phyloP scores from a whole-genome alignment of 2,329 filamentous ascomycete genomes.

The Stagonosporopsis tanaceti region DNA sequence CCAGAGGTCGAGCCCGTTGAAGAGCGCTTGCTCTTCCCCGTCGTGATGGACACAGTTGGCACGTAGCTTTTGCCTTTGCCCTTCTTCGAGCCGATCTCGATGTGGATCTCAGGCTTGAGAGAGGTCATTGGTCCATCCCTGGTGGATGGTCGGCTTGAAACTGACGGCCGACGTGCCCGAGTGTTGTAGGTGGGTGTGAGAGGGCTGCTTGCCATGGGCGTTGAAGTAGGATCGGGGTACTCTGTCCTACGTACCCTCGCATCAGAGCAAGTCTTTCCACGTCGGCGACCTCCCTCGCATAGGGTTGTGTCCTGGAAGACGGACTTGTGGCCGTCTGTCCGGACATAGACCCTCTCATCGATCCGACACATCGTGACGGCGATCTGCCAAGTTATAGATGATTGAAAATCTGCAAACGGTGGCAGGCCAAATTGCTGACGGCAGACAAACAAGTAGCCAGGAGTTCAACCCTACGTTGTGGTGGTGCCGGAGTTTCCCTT shows the following conservation, averaged over 20 bases:
- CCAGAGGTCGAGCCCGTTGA: slow-evolving; percentile 27
- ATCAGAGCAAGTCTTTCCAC: slow-evolving; percentile 35
- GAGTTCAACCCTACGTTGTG: not conserved
- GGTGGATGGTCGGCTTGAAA: slow-evolving; percentile 36
- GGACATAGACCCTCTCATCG: slow-evolving; percentile 41
- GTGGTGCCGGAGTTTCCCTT: not conserved
- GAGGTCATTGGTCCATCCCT: slow-evolving; percentile 29
- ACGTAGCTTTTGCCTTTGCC: slow-evolving; percentile 36
- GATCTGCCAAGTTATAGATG: not conserved
- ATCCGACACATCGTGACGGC: slow-evolving; percentile 42
- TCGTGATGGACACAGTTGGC: slow-evolving; percentile 26
- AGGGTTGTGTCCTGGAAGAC: slow-evolving; percentile 34
- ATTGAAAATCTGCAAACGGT: not conserved
- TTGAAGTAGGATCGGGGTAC: slow-evolving; percentile 42
- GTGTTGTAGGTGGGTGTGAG: slow-evolving; percentile 41
- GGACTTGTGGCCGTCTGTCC: slow-evolving; percentile 33
- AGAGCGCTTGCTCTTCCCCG: slow-evolving; percentile 34
- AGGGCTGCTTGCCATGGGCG: slow-evolving; percentile 41
- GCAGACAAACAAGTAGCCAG: not conserved
- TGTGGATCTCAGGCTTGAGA: slow-evolving; percentile 40
- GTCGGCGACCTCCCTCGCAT: slow-evolving; percentile 35
- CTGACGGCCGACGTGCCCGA: slow-evolving; percentile 36
- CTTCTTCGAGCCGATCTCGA: slow-evolving; percentile 38
- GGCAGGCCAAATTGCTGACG: not conserved
- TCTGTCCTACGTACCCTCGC: slow-evolving; percentile 33